Conservation (phyloP, 176 grass and related monocot species). For the Luzula sylvatica region DNA sequence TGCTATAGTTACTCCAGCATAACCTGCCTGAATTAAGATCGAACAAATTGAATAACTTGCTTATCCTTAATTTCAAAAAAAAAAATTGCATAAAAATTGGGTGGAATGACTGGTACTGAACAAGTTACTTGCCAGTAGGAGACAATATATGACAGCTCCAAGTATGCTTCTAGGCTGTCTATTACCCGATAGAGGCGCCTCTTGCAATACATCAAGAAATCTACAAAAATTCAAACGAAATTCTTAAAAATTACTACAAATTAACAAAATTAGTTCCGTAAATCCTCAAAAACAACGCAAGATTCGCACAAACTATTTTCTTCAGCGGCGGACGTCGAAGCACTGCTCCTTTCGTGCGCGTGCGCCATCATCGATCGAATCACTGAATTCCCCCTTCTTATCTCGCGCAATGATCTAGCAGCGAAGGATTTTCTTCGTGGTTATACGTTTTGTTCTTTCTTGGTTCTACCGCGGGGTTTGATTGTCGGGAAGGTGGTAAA, state of each 20-base stretch:
- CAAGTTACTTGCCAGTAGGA: slow-evolving; percentile 72
- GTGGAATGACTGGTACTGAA: slow-evolving; percentile 11
- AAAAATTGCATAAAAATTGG: no score
- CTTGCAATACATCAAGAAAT: slow-evolving; percentile 80
- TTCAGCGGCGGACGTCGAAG: slow-evolving; percentile 35
- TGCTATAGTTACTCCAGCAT: slow-evolving; percentile 61
- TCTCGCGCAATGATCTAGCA: background rate
- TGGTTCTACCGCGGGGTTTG: no score
- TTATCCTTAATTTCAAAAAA: background rate
- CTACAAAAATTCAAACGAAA: slow-evolving; percentile 27
- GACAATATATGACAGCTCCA: slow-evolving; percentile 69
- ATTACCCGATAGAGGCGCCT: slow-evolving; percentile 70
- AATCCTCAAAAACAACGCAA: background rate
- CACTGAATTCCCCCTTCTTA: background rate
- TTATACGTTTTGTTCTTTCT: no score
- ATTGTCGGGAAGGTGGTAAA: no score
- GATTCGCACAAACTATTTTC: slow-evolving; percentile 58
- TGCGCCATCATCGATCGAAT: slow-evolving; percentile 38
- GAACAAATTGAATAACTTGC: slow-evolving; percentile 7
- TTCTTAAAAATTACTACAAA: background rate
- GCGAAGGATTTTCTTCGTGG: no score
- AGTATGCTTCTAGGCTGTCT: slow-evolving; percentile 78
- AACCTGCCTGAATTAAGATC: slow-evolving; percentile 55
- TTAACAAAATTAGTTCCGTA: slow-evolving; percentile 2
- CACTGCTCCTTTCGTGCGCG: slow-evolving; percentile 41